A percentile compares a stretch with the other conserved stretches of the same genome.
Conservation (phyloP, 1,284 basidiomycete species). For the Tilletia walkeri region DNA sequence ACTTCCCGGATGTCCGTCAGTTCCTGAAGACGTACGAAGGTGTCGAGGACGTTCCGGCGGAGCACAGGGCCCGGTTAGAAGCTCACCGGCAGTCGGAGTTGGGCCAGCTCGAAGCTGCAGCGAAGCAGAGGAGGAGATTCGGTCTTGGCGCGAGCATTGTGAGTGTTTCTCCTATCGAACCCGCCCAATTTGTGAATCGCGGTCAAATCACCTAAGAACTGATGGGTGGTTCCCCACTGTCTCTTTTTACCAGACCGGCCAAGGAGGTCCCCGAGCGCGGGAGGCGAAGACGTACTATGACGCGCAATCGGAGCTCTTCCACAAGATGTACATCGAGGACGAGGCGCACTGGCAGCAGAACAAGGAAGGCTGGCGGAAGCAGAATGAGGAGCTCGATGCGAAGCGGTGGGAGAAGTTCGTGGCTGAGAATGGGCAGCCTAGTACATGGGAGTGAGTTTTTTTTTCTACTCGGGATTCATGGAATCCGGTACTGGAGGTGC, state of each 20-base stretch:
- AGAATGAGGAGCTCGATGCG: slow-evolving; percentile 16
- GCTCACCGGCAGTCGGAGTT: background rate
- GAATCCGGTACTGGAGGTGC: too few relatives aligned
- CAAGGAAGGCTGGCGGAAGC: slow-evolving; percentile 17
- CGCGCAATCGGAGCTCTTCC: slow-evolving; percentile 8
- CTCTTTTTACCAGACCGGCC: background rate
- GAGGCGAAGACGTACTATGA: slow-evolving; percentile 10
- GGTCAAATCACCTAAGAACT: too few relatives aligned
- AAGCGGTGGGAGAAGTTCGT: slow-evolving; percentile 18
- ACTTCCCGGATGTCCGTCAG: slow-evolving; percentile 72
- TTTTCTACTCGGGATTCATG: background rate
- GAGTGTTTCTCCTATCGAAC: background rate
- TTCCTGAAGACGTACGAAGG: slow-evolving; percentile 68
- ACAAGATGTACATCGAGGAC: slow-evolving; percentile 17
- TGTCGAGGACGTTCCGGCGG: slow-evolving; percentile 61
- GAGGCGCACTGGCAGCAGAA: slow-evolving; percentile 11
- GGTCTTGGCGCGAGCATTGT: slow-evolving; percentile 2
- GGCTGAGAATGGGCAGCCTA: slow-evolving; percentile 13
- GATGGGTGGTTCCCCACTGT: too few relatives aligned
- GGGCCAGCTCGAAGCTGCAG: slow-evolving; percentile 9
- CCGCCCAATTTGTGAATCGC: background rate
- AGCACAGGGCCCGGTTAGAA: background rate
- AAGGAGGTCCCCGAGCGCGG: background rate
- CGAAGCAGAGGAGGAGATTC: slow-evolving; percentile 12
- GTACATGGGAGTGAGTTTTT: background rate